Evolutionary conservation across 306 rosid species (phyloP).

Genomic region (Cicer cuneatum): DNA sequence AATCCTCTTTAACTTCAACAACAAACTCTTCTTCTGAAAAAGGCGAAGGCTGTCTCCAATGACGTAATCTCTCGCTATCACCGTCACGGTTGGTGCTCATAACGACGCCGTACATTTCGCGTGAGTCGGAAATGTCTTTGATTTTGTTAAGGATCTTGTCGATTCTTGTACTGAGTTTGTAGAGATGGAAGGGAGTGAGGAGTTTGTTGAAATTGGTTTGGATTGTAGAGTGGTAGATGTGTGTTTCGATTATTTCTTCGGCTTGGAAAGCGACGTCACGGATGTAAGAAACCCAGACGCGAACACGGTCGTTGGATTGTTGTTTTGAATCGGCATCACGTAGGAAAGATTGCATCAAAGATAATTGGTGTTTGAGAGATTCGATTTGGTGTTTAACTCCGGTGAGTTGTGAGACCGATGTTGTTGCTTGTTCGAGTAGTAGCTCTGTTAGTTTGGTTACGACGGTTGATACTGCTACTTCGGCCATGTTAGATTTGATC

Average conservation of each 20-base stretch:
- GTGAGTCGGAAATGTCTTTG: constrained; percentile 41
- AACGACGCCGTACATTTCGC: constrained; percentile 44
- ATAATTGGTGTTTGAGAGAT: constrained; percentile 42
- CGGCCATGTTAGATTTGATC: constrained; percentile 42
- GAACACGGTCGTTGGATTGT: constrained; percentile 45
- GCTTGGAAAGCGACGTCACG: constrained; percentile 53
- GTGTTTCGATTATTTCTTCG: constrained; percentile 49
- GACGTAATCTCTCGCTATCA: constrained; percentile 37
- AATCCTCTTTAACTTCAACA: constrained; percentile 53
- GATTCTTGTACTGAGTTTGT: constrained; percentile 34
- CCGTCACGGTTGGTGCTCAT: background rate
- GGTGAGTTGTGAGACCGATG: constrained; percentile 28
- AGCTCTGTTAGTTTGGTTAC: constrained; percentile 45
- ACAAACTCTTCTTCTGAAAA: constrained; percentile 51
- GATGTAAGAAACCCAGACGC: constrained; percentile 52
- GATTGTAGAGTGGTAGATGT: constrained; percentile 33
- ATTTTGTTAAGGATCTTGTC: constrained; percentile 30
- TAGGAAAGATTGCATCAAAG: constrained; percentile 58
- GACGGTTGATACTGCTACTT: constrained; percentile 50
- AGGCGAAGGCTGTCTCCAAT: constrained; percentile 52
- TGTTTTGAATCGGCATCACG: constrained; percentile 55
- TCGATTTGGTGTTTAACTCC: constrained; percentile 42
- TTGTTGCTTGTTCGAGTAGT: constrained; percentile 36
- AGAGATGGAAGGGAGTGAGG: constrained; percentile 19
- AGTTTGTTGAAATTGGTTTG: constrained; percentile 28